Percentiles rank a stretch among this genome's conserved stretches.
Evolutionary conservation across 306 rosid genomes (phyloP).

Genomic region (Ormosia emarginata): DNA sequence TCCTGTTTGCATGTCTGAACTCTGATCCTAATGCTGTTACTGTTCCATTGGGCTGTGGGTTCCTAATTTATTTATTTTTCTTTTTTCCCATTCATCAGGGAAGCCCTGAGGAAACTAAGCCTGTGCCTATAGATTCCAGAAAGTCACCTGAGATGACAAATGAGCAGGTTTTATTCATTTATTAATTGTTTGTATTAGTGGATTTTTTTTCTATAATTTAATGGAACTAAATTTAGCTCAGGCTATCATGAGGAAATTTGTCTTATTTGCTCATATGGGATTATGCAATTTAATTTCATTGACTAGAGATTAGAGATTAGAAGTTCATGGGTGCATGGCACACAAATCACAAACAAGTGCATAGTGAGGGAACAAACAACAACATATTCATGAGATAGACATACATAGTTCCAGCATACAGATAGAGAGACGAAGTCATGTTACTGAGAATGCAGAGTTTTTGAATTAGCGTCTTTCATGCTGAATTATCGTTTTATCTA

Average conservation of each 20-base stretch:
- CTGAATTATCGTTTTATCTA: background rate
- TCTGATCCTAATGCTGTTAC: background rate
- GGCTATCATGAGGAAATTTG: background rate
- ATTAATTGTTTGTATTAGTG: background rate
- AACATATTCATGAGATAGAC: background rate
- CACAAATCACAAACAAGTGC: background rate
- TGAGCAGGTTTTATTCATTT: slow-evolving; percentile 45
- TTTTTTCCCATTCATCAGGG: slow-evolving; percentile 25
- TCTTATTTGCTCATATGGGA: slow-evolving; percentile 5
- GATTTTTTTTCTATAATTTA: background rate
- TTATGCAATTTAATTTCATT: slow-evolving; percentile 8
- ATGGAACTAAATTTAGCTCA: background rate
- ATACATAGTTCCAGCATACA: background rate
- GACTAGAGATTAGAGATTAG: background rate
- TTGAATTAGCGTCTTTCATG: background rate
- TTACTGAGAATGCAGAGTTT: background rate
- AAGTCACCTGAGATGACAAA: slow-evolving; percentile 26
- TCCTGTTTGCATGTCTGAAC: slow-evolving; percentile 2
- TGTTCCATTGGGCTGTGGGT: background rate
- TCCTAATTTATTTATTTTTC: background rate
- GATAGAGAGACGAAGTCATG: background rate
- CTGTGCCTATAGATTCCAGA: slow-evolving; percentile 33
- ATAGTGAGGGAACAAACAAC: background rate
- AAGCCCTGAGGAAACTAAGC: slow-evolving; percentile 51
- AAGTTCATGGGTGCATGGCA: background rate